Percentiles rank a stretch among this genome's conserved stretches.
Evolutionary conservation across 2,329 filamentous ascomycete species (phyloP).

Genomic region (Calonectria multiphialidica): DNA sequence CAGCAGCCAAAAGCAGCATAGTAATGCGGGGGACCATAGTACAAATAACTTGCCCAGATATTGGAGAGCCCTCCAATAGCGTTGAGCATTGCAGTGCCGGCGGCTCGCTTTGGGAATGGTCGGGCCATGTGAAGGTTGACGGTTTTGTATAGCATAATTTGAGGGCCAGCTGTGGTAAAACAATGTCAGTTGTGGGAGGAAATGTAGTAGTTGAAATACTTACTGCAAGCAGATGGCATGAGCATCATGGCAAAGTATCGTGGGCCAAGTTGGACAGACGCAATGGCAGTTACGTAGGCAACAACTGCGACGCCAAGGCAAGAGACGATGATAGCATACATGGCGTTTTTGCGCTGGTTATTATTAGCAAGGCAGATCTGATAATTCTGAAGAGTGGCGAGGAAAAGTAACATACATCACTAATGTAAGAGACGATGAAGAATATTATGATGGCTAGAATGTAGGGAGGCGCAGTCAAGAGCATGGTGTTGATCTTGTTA

Average conservation of each 20-base stretch:
- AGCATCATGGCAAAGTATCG: conserved; percentile 59
- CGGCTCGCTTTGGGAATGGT: conserved; percentile 56
- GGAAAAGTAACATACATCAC: not conserved
- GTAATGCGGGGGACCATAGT: conserved; percentile 52
- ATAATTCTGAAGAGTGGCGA: too few relatives aligned
- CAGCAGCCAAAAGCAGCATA: conserved; percentile 52
- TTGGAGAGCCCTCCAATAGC: conserved; percentile 49
- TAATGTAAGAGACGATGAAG: not conserved
- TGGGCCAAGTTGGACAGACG: conserved; percentile 51
- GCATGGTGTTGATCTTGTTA: conserved; percentile 67
- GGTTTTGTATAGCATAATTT: conserved; percentile 56
- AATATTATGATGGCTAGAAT: conserved; percentile 55
- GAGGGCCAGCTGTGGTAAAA: conserved; percentile 48
- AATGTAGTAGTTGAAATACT: not conserved
- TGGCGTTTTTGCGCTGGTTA: conserved; percentile 46
- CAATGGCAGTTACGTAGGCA: conserved; percentile 54
- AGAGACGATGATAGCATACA: conserved; percentile 49
- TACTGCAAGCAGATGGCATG: conserved; percentile 42
- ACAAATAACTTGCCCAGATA: conserved; percentile 52
- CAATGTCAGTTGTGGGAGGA: not conserved
- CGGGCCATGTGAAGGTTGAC: conserved; percentile 56
- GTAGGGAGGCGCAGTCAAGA: conserved; percentile 75
- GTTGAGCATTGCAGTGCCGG: conserved; percentile 55
- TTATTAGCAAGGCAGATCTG: not conserved
- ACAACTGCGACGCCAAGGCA: conserved; percentile 49